Base-by-base conservation (phyloP, 805 yeast species). In the Candida endomychidarum region DNA sequence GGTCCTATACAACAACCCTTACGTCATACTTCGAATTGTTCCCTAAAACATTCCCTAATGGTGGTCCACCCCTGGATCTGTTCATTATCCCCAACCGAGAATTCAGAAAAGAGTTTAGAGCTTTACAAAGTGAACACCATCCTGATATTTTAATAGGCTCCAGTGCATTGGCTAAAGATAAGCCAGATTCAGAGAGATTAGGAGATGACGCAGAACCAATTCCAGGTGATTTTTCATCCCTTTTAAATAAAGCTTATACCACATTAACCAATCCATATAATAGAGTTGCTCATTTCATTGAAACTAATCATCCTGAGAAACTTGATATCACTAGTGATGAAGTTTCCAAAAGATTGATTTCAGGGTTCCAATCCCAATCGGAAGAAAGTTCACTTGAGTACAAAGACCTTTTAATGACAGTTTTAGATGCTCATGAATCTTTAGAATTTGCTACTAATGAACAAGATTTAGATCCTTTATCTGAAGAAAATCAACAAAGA, bases 351-450 rank as follows among this genome's bases (percentile, higher is more conserved):
- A 58, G 52, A 34, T 61, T 62, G 45, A 78, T 68, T 50, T 69
- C 64, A 35, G 63, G 61, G 35, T 77, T 61, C 24, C 72, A 68
- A 47, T 27, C 46, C 3, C 40, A 50, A 5, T 59, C 65, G 1
- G 56, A 56, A n/a, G 63, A 59, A 25, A 51, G 50, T n/a, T 48
- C 66, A 8, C 40, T 63, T 30, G 63, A 58, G 24, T 69, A 79
- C 44, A 78, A 81, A 42, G 74, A 67, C 11, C 64, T 86, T 54
- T 63, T 91, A 28, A 77, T 87, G 82, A 78, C 78, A 31, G 84
- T 91, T 16, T 67, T 91, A 62, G 95, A 88, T 48, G 79, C 87
- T 4, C 93, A 90, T 57, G 99, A 91, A 60, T 75, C 78, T 29
- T 65, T 90, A 42, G 95, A 86, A 45, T 78, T 78, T 48, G 81